phyloP scores from a whole-genome alignment of 1,139 yeast genomes.

The Arxiozyma telluris region DNA sequence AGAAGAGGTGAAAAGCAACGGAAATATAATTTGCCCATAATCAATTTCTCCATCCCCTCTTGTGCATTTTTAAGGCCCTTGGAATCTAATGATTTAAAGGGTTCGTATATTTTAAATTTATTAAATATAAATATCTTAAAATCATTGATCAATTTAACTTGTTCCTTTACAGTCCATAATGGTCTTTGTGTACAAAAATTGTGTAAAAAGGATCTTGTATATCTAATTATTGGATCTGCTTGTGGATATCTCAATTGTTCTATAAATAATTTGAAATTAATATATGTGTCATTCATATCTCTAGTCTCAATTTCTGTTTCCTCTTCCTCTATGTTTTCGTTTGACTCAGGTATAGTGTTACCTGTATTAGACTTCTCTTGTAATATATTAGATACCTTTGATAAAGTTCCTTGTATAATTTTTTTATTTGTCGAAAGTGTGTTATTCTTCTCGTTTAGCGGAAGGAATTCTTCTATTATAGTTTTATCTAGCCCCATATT shows the following conservation, averaged over 20 bases:
- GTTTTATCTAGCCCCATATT: neutral
- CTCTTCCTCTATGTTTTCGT: neutral
- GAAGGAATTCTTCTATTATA: conserved; percentile 13
- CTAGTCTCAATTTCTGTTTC: neutral
- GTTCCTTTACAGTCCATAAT: conserved; percentile 64
- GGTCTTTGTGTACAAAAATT: conserved; percentile 59
- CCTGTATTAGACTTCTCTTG: neutral
- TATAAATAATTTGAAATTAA: conserved; percentile 74
- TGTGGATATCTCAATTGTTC: conserved; percentile 59
- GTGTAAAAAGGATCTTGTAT: conserved; percentile 67
- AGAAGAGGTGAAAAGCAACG: conserved; percentile 78
- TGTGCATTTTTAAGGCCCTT: conserved; percentile 61
- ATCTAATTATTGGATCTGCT: conserved; percentile 86
- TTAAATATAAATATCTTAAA: conserved; percentile 63
- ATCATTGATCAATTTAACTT: conserved; percentile 64
- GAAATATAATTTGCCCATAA: conserved; percentile 78
- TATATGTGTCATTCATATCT: conserved; percentile 15
- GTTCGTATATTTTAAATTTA: conserved; percentile 59
- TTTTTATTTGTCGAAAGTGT: neutral
- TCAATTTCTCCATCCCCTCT: conserved; percentile 86
- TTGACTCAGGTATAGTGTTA: neutral
- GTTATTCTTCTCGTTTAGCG: conserved; percentile 4
- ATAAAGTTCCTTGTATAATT: neutral
- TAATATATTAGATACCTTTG: neutral
- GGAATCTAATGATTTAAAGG: conserved; percentile 60